phyloP scores from a whole-genome alignment of 208 protist species.

The Trypanosoma scelopori region DNA sequence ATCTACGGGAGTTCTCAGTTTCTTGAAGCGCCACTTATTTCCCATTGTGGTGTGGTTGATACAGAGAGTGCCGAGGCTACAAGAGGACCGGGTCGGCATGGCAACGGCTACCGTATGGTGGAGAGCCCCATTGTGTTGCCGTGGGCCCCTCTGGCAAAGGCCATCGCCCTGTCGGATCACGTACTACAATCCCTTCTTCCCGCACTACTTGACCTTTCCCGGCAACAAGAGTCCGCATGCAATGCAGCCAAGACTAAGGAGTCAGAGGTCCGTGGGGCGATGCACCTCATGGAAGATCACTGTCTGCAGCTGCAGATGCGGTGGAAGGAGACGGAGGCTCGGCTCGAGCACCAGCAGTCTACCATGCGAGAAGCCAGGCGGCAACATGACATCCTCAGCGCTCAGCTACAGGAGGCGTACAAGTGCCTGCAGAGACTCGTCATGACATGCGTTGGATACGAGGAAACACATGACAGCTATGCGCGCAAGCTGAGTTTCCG shows the following conservation, averaged over 20 bases:
- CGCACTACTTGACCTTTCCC: conserved; percentile 1
- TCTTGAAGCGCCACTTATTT: conserved; percentile 4
- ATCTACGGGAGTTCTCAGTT: not conserved
- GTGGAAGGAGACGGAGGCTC: conserved; percentile 11
- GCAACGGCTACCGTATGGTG: conserved; percentile 4
- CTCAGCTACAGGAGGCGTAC: conserved; percentile 11
- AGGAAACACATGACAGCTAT: conserved; percentile 21
- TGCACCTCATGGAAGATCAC: conserved; percentile 20
- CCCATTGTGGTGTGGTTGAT: conserved; percentile 11
- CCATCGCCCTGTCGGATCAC: conserved; percentile 10
- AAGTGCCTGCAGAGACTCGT: conserved; percentile 23
- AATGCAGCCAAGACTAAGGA: not conserved
- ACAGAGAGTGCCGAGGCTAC: not conserved
- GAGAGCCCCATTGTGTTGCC: conserved; percentile 22
- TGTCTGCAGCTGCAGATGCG: conserved; percentile 15
- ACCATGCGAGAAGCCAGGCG: conserved; percentile 9
- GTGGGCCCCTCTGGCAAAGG: conserved; percentile 10
- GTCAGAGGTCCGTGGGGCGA: not conserved
- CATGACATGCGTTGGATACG: conserved; percentile 26
- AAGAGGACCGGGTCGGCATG: not conserved
- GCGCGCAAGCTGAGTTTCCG: conserved; percentile 6
- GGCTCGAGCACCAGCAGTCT: conserved; percentile 16
- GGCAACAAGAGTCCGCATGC: conserved; percentile 1
- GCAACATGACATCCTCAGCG: conserved; percentile 9
- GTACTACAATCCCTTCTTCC: conserved; percentile 17